A percentile compares a stretch with the other conserved stretches of the same genome.
phyloP scores from a whole-genome alignment of 2,329 filamentous ascomycete genomes.

The Botrytis byssoidea region DNA sequence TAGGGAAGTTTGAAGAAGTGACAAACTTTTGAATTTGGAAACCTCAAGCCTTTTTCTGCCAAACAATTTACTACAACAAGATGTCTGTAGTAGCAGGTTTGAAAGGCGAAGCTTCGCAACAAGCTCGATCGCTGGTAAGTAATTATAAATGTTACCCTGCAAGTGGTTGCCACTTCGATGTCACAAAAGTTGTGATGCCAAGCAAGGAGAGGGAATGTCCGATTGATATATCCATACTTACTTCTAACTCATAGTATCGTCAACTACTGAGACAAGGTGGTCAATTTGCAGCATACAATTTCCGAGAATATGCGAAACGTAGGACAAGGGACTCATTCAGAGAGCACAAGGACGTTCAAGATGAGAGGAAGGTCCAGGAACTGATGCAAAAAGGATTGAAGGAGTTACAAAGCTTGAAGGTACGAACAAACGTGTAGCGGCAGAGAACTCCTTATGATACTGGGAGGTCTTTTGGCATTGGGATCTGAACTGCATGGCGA shows the following conservation, averaged over 20 bases:
- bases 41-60: background rate
- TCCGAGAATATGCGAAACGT: constrained; percentile 92
- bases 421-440: constrained; percentile 45
- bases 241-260: constrained; percentile 66
- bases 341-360: constrained; percentile 71
- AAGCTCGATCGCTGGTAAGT: constrained; percentile 39
- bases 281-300: constrained; percentile 94
- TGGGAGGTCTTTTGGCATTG: background rate
- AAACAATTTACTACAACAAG: constrained; percentile 18
- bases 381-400: constrained; percentile 84
- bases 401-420: constrained; percentile 88
- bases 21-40: constrained; percentile 15
- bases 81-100: constrained; percentile 35
- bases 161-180: constrained; percentile 15
- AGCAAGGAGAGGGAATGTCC: background rate
- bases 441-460: background rate
- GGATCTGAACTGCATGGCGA: background rate
- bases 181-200: background rate
- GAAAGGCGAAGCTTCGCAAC: constrained; percentile 35
- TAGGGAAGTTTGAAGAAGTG: constrained; percentile 16
- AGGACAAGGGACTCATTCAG: constrained; percentile 88
- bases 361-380: constrained; percentile 78
- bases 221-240: constrained; percentile 2
- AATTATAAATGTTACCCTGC: background rate
- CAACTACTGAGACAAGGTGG: constrained; percentile 82